Percentiles rank a stretch among this genome's conserved stretches.
These are phyloP conservation scores for Cicer arietinum DNA, from an alignment of 306 rosid genomes.

Conservation along the genomic window DNA sequence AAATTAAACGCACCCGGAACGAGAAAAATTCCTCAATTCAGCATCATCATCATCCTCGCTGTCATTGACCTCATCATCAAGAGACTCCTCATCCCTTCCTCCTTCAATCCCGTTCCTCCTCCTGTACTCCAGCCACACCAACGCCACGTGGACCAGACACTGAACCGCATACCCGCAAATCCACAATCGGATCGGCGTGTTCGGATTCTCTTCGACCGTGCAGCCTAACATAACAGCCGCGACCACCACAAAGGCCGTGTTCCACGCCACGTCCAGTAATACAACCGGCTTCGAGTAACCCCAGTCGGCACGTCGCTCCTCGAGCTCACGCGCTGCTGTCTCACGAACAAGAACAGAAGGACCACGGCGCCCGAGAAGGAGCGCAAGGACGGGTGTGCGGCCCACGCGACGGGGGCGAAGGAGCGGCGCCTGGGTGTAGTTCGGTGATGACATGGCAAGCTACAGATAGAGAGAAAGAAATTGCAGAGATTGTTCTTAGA, in stretches of 20 bases:
- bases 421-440: slow-evolving; percentile 65
- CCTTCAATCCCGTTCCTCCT: slow-evolving; percentile 42
- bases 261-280: slow-evolving; percentile 84
- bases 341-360: slow-evolving; percentile 91
- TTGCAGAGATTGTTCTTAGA: not conserved
- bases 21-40: slow-evolving; percentile 40
- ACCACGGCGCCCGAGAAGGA: slow-evolving; percentile 76
- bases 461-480: not conserved
- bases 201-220: slow-evolving; percentile 59
- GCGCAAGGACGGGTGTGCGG: slow-evolving; percentile 62
- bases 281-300: slow-evolving; percentile 97
- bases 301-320: slow-evolving; percentile 92
- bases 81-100: slow-evolving; percentile 15
- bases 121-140: slow-evolving; percentile 82
- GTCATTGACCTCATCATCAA: slow-evolving; percentile 32
- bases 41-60: slow-evolving; percentile 57
- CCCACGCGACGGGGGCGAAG: slow-evolving; percentile 61
- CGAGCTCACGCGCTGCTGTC: slow-evolving; percentile 91
- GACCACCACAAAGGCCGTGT: slow-evolving; percentile 74
- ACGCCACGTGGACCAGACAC: slow-evolving; percentile 77
- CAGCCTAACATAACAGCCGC: slow-evolving; percentile 64
- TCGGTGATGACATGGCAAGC: slow-evolving; percentile 55
- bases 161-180: slow-evolving; percentile 78
- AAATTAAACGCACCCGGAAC: slow-evolving; percentile 53
- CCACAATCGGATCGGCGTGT: slow-evolving; percentile 86